These are phyloP conservation scores for Purshia tridentata DNA, from an alignment of 306 rosid species.

Conservation along the genomic window DNA sequence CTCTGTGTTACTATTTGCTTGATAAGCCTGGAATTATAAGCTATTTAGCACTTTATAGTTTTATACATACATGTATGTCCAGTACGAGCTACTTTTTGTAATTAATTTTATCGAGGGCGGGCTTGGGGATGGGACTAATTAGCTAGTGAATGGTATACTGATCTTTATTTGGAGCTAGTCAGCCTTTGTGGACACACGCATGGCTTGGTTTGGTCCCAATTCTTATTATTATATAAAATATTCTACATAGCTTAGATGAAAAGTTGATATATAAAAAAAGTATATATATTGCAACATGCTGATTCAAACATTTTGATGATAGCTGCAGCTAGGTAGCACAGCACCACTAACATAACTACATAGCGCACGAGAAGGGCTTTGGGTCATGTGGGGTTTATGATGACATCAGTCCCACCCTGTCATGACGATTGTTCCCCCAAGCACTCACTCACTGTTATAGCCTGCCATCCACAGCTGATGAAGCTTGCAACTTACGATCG, in stretches of 20 bases:
- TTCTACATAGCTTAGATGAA: conserved; percentile 1
- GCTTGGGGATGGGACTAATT: conserved; percentile 20
- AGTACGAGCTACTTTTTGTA: no score
- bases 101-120: conserved; percentile 2
- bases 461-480: no score
- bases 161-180: conserved; percentile 17
- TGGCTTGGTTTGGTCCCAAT: conserved; percentile 69
- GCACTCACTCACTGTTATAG: no score
- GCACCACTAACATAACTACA: conserved; percentile 47
- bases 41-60: conserved; percentile 1
- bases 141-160: conserved; percentile 1
- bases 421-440: conserved; percentile 55
- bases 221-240: background rate
- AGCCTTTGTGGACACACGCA: conserved; percentile 75
- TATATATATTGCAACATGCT: conserved; percentile 28
- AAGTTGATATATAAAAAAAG: no score
- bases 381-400: conserved; percentile 45
- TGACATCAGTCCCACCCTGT: conserved; percentile 84
- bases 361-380: conserved; percentile 43
- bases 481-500: no score
- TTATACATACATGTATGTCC: conserved; percentile 10
- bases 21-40: background rate
- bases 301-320: conserved; percentile 90
- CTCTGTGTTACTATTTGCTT: conserved; percentile 34
- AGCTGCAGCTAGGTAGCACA: conserved; percentile 33